Percentiles rank a stretch among this genome's conserved stretches.
phyloP scores from a whole-genome alignment of 768 basidiomycete genomes.

The Xerocomellus amylosporus region DNA sequence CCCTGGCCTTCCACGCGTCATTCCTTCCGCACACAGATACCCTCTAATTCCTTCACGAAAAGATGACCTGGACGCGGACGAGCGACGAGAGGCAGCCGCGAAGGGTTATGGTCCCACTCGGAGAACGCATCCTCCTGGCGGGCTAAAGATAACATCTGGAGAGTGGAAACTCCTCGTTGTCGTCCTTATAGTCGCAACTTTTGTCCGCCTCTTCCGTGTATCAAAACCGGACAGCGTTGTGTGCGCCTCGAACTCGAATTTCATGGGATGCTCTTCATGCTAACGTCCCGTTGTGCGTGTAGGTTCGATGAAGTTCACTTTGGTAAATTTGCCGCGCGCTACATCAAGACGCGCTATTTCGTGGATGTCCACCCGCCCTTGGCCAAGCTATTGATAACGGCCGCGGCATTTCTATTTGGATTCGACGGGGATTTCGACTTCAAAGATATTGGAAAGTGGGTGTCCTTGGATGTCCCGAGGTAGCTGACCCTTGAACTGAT shows the following conservation, averaged over 20 bases:
- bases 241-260: conserved; percentile 45
- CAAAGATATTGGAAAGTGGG: conserved; percentile 94
- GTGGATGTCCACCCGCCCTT: conserved; percentile 97
- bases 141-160: conserved; percentile 59
- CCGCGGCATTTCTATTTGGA: conserved; percentile 82
- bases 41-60: conserved; percentile 51
- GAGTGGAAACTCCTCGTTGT: conserved; percentile 75
- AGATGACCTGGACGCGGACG: conserved; percentile 73
- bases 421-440: conserved; percentile 96
- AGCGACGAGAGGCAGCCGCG: conserved; percentile 65
- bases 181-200: conserved; percentile 65
- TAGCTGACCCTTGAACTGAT: conserved; percentile 1
- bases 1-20: conserved; percentile 40
- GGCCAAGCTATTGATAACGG: conserved; percentile 92
- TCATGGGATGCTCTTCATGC: background rate
- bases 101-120: conserved; percentile 56
- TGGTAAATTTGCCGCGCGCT: conserved; percentile 93
- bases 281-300: conserved; percentile 3
- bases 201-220: conserved; percentile 84
- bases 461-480: conserved; percentile 9
- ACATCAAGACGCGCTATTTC: conserved; percentile 89
- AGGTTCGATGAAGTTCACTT: conserved; percentile 99
- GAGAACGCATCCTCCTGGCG: conserved; percentile 51
- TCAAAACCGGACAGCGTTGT: conserved; percentile 90
- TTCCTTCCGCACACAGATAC: conserved; percentile 48